Evolutionary conservation across 148 eudicot genomes (phyloP), one percentile per base, ranked within the genome.

Genomic region (Fallopia convolvulus): DNA sequence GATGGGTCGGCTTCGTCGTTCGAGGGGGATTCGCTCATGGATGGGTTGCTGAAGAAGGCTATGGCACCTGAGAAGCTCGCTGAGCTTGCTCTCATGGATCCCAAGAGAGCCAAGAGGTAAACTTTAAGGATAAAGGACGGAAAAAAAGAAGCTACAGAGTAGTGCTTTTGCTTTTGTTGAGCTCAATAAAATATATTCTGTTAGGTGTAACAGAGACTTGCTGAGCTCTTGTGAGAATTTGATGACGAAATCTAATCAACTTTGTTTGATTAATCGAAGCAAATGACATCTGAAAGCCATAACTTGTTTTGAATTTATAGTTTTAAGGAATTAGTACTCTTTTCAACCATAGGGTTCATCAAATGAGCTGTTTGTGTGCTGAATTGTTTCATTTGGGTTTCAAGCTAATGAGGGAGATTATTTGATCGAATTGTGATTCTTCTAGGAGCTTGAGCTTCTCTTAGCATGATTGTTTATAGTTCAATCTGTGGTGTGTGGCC

Each of bases 31-130:
- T 82, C 84, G 52, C 74, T 83, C 74, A 52, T 86, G 60, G 90
- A 86, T 65, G 84, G 85, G 13, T 74, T 84, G 12, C 14, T 61
- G 5, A 92, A 92, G 90, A 94, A 94, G 79, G 88, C 91, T 52
- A 85, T 89, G 89, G 88, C 83, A 1, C 90, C 91, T 73, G 91
- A 92, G 81, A 85, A 82, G 41, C 84, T 92, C 23, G 97, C 96
- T 72, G 94, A 94, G 75, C 90, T 94, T 46, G 87, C 99, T 80
- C 81, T 94, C 66, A 76, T 92, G 75, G 99, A 94, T 77, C 97
- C 97, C 77, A 92, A 89, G 76, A 87, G 93, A 72, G 97, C 99
- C 79, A 94, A 90, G 80, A 86, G 97, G 97, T 91, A 5, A 42
- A 42, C 46, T 42, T 42, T 42, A 6, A 6, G 6, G 4, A n/a